Percentiles rank a stretch among this genome's conserved stretches.
Conservation (phyloP, 345 rosid genomes). For the Populus tremula region DNA sequence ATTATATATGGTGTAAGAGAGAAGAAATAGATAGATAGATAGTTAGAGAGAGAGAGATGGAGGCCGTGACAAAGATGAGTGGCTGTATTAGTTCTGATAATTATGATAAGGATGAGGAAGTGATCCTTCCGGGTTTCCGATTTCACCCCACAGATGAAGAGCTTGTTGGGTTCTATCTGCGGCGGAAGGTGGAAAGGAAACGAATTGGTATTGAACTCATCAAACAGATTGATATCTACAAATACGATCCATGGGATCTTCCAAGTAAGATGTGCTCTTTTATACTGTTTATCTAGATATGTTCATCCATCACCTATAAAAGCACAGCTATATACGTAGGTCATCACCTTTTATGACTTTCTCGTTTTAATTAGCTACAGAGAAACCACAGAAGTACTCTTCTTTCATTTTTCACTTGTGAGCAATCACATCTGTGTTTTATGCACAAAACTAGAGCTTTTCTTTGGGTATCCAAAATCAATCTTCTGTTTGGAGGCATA, state of each 20-base stretch:
- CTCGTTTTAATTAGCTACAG: neutral
- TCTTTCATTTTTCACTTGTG: neutral
- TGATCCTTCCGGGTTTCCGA: neutral
- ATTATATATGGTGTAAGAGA: neutral
- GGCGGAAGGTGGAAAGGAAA: neutral
- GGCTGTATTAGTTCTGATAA: neutral
- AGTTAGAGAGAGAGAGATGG: neutral
- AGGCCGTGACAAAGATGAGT: neutral
- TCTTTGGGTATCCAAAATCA: neutral
- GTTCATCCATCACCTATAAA: neutral
- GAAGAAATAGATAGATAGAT: neutral
- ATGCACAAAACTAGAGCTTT: neutral
- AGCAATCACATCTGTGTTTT: neutral
- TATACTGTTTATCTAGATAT: neutral
- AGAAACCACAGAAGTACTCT: neutral
- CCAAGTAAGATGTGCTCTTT: neutral
- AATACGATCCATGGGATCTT: slow-evolving; percentile 1
- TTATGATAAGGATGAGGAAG: neutral
- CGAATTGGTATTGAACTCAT: neutral
- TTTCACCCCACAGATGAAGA: slow-evolving; percentile 1
- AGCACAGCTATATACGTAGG: no score
- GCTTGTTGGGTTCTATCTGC: neutral
- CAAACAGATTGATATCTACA: slow-evolving; percentile 1
- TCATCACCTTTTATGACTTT: neutral
- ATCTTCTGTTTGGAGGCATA: neutral